phyloP scores from a whole-genome alignment of 345 rosid species.

The Gossypium arboreum region DNA sequence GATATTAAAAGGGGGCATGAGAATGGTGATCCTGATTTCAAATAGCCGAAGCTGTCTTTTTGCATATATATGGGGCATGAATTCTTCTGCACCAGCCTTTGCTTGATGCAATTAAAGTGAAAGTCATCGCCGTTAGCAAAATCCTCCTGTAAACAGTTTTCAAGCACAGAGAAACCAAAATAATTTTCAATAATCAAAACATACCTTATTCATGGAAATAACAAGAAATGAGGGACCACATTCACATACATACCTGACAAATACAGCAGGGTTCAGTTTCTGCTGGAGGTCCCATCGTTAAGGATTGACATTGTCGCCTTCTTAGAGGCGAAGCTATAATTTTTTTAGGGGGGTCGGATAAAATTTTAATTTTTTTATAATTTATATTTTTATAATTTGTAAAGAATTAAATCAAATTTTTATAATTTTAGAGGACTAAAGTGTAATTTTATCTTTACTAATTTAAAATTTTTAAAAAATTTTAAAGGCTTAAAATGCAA shows the following conservation, averaged over 20 bases:
- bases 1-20: not conserved
- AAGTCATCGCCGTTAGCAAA: constrained; percentile 28
- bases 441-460: no score
- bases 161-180: not conserved
- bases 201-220: no score
- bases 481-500: no score
- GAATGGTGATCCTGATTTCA: not conserved
- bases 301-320: constrained; percentile 2
- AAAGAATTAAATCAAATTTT: no score
- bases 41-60: constrained; percentile 16
- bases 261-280: constrained; percentile 28
- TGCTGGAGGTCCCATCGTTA: not conserved
- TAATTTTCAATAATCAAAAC: not conserved
- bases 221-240: no score
- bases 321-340: no score
- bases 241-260: not conserved
- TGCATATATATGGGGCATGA: constrained; percentile 42
- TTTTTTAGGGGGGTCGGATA: no score
- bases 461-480: no score
- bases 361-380: no score
- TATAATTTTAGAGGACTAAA: no score
- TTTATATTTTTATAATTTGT: no score
- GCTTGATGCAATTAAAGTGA: constrained; percentile 10
- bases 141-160: constrained; percentile 26
- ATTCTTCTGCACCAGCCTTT: constrained; percentile 20